Evolutionary conservation across 2,329 filamentous ascomycete genomes (phyloP).

Genomic region (Fusarium sp.): DNA sequence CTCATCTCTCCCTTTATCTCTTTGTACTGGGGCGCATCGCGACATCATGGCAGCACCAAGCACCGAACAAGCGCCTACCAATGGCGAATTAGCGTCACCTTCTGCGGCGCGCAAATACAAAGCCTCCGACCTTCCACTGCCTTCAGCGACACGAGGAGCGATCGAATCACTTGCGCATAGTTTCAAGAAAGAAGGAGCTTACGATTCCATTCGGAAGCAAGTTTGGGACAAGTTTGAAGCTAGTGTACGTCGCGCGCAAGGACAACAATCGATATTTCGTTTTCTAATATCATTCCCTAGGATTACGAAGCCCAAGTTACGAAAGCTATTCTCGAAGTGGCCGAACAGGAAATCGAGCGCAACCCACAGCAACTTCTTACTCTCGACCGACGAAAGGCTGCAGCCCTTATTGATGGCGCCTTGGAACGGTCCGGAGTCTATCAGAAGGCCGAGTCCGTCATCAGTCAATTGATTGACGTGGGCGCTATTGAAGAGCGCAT

Average conservation of each 20-base stretch:
- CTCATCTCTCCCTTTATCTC: constrained; percentile 21
- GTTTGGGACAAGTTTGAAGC: constrained; percentile 81
- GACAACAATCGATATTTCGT: constrained; percentile 36
- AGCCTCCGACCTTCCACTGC: constrained; percentile 79
- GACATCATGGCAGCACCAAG: constrained; percentile 38
- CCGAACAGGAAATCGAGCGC: constrained; percentile 79
- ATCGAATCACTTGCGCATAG: constrained; percentile 82
- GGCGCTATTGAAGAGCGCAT: constrained; percentile 76
- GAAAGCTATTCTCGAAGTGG: constrained; percentile 75
- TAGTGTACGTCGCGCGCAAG: constrained; percentile 63
- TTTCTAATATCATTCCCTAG: constrained; percentile 54
- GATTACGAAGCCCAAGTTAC: constrained; percentile 77
- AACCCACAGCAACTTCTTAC: constrained; percentile 79
- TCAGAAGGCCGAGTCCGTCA: constrained; percentile 74
- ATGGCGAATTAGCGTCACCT: constrained; percentile 27
- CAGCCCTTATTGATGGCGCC: constrained; percentile 81
- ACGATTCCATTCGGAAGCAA: constrained; percentile 81
- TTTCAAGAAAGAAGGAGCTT: constrained; percentile 89
- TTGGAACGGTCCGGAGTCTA: constrained; percentile 83
- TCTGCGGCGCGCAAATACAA: constrained; percentile 68
- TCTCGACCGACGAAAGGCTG: constrained; percentile 79
- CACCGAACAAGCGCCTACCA: constrained; percentile 37
- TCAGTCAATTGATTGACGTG: constrained; percentile 76
- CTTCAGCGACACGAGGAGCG: constrained; percentile 77
- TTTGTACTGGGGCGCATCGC: constrained; percentile 11